These are phyloP conservation scores for Prunus davidiana DNA, from an alignment of 306 rosid genomes.

Conservation along the genomic window DNA sequence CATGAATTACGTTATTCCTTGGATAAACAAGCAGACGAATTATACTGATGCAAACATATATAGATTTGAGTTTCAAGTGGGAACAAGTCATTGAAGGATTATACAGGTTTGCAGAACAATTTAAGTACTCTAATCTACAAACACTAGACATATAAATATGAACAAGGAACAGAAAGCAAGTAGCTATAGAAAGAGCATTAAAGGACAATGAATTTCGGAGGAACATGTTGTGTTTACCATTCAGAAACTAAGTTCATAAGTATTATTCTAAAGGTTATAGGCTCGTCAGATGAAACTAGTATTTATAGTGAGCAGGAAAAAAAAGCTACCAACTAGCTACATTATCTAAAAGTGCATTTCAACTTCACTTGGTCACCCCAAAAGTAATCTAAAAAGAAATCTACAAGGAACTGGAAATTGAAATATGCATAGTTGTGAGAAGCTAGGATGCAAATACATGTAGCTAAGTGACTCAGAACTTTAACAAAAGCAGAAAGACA, in stretches of 20 bases:
- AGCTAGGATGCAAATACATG: slow-evolving; percentile 12
- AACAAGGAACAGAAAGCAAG: background rate
- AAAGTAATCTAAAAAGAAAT: background rate
- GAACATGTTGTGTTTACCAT: background rate
- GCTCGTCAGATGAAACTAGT: background rate
- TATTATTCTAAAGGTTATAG: background rate
- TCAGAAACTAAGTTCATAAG: background rate
- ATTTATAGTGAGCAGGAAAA: background rate
- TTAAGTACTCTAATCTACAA: too few species aligned
- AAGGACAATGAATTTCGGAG: background rate
- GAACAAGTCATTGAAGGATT: background rate
- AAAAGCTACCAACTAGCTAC: background rate
- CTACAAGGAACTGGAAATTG: background rate
- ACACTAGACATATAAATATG: background rate
- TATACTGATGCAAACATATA: slow-evolving; percentile 2
- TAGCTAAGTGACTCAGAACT: slow-evolving; percentile 18
- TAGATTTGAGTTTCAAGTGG: slow-evolving; percentile 8
- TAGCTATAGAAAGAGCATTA: background rate
- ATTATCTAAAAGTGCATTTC: background rate
- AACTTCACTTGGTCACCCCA: background rate
- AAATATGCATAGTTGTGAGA: background rate
- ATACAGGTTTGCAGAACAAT: background rate
- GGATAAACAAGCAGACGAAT: slow-evolving; percentile 15
- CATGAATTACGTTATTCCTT: slow-evolving; percentile 10
- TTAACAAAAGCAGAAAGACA: slow-evolving; percentile 3